Conservation (phyloP, 768 basidiomycete genomes). For the Agrocybe pediades region DNA sequence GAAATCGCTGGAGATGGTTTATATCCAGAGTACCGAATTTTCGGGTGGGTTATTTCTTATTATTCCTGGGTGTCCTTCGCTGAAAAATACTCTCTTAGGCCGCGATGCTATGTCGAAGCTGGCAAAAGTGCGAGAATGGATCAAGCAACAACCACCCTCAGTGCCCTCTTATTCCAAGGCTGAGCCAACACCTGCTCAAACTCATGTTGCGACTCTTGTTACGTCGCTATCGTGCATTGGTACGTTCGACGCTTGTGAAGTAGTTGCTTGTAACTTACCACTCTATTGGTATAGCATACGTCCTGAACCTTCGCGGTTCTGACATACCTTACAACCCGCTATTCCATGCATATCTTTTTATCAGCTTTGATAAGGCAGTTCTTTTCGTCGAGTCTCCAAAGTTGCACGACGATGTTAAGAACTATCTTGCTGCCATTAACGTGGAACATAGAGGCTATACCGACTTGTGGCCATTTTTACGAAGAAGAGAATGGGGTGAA, state of each 20-base stretch:
- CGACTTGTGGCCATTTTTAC: slow-evolving; percentile 78
- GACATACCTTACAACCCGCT: slow-evolving; percentile 94
- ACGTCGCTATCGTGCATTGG: slow-evolving; percentile 73
- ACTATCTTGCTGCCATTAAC: slow-evolving; percentile 57
- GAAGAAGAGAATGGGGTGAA: slow-evolving; percentile 73
- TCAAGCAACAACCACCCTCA: slow-evolving; percentile 58
- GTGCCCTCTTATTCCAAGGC: slow-evolving; percentile 63
- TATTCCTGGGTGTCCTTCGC: neutral
- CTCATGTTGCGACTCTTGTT: slow-evolving; percentile 67
- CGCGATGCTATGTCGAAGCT: slow-evolving; percentile 73
- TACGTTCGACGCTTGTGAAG: slow-evolving; percentile 29
- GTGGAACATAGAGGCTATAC: slow-evolving; percentile 71
- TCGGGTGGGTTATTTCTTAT: slow-evolving; percentile 42
- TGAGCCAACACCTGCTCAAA: slow-evolving; percentile 60
- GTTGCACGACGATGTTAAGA: slow-evolving; percentile 54
- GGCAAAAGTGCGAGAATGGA: slow-evolving; percentile 68
- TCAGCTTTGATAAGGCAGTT: slow-evolving; percentile 60
- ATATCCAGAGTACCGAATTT: slow-evolving; percentile 71
- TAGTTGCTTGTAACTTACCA: neutral
- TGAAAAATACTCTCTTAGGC: slow-evolving; percentile 29
- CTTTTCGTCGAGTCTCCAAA: slow-evolving; percentile 79
- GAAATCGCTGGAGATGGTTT: slow-evolving; percentile 66
- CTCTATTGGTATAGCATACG: slow-evolving; percentile 67
- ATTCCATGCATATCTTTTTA: slow-evolving; percentile 84
- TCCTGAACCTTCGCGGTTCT: slow-evolving; percentile 85